Evolutionary conservation across 306 rosid species (phyloP), one percentile per base, ranked within the genome.

Genomic region (Prunus mira): DNA sequence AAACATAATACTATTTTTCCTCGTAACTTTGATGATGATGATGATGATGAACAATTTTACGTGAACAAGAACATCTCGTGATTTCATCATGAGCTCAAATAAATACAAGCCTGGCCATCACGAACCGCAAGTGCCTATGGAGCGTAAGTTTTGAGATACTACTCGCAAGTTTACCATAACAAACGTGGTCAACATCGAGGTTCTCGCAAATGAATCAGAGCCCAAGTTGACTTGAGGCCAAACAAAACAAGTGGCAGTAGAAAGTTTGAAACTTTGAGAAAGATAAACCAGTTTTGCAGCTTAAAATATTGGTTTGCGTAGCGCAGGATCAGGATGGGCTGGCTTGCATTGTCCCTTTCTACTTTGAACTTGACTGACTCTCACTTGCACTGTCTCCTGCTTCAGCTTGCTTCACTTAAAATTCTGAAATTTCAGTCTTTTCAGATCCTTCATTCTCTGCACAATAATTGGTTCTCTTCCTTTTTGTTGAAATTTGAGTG

Each of bases 371-470:
- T 38, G 77, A 6, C 45, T 47, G 71, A 15, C 47, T 30, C 69
- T 9, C 25, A 45, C 55, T 18, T 22, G 24, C 51, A 61, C 47
- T 46, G 25, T 17, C 51, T 68, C 57, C 41, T 65, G 68, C 73
- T 25, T 62, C 82, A n/a, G 71, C 61, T 57, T 74, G 79, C 78
- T 78, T 70, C 82, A n/a, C 76, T 67, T 57, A 71, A 24, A 6
- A 18, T 58, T 63, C 74, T 80, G 4, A 38, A 65, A 52, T 69
- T 88, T 85, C 41, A 52, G 78, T 80, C 78, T 74, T 79, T 76
- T 62, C 71, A 80, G 89, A 80, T 88, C 82, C 84, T 78, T 80
- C 82, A 82, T 82, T 85, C 86, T 51, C 71, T 75, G 65, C 45
- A 24, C 54, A 49, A 22, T 32, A 70, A 70, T 65, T 46, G 68